These are phyloP conservation scores for Boletus pseudo-olivaceus DNA, from an alignment of 768 basidiomycete genomes.

Conservation along the genomic window DNA sequence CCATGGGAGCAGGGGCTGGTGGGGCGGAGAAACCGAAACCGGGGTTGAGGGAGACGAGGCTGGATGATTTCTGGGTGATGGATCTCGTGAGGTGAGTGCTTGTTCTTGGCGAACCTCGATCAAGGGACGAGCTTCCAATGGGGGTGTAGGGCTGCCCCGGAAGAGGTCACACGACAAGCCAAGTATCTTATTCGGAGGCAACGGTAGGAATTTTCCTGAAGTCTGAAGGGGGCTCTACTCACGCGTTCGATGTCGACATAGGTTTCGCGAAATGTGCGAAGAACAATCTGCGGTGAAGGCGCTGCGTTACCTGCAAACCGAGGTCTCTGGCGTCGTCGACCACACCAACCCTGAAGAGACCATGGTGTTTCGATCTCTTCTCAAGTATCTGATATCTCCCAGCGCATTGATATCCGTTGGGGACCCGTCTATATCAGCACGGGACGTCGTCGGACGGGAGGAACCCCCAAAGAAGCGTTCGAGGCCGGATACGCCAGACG, in stretches of 20 bases:
- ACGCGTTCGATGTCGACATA: slow-evolving; percentile 24
- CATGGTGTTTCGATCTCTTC: slow-evolving; percentile 58
- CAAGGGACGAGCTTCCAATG: not conserved
- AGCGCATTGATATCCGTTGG: slow-evolving; percentile 6
- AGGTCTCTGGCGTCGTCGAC: slow-evolving; percentile 70
- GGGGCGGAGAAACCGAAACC: slow-evolving; percentile 10
- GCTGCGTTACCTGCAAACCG: slow-evolving; percentile 64
- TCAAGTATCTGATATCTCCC: slow-evolving; percentile 58
- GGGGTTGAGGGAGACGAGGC: slow-evolving; percentile 39
- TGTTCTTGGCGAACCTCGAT: not conserved
- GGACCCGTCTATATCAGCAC: not conserved
- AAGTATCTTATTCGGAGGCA: slow-evolving; percentile 66
- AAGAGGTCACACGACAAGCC: slow-evolving; percentile 62
- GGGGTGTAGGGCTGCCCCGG: slow-evolving; percentile 49
- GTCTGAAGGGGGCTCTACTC: not conserved
- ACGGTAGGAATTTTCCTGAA: slow-evolving; percentile 46
- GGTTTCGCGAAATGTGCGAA: slow-evolving; percentile 82
- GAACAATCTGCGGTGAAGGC: slow-evolving; percentile 56
- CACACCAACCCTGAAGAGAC: slow-evolving; percentile 62
- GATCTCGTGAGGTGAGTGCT: slow-evolving; percentile 52
- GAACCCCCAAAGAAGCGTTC: slow-evolving; percentile 46
- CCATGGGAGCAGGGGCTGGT: slow-evolving; percentile 13
- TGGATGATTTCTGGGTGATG: slow-evolving; percentile 83
- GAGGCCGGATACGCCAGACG: slow-evolving; percentile 41
- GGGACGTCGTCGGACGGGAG: slow-evolving; percentile 17